phyloP scores from a whole-genome alignment of 2,329 filamentous ascomycete species.

The Lasiodiplodia gonubiensis region DNA sequence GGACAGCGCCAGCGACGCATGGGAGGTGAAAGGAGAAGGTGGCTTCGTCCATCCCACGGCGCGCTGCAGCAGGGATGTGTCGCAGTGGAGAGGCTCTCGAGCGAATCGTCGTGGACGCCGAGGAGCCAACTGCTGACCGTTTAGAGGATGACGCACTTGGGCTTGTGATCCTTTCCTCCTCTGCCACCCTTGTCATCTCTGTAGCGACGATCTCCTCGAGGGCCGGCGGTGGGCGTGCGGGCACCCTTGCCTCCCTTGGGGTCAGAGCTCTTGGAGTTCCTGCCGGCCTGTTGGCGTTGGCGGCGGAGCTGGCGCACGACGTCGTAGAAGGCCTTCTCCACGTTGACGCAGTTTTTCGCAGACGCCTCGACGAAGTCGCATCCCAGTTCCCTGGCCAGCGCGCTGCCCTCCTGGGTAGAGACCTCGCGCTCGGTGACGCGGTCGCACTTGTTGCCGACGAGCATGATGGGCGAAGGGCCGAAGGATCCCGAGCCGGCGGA shows the following conservation, averaged over 20 bases:
- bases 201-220: slow-evolving; percentile 23
- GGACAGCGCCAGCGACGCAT: slow-evolving; percentile 18
- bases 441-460: slow-evolving; percentile 98
- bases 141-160: slow-evolving; percentile 29
- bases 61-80: slow-evolving; percentile 25
- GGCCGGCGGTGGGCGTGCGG: slow-evolving; percentile 14
- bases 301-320: slow-evolving; percentile 89
- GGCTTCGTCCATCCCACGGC: slow-evolving; percentile 15
- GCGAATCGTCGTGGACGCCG: slow-evolving; percentile 13
- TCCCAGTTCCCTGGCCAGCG: slow-evolving; percentile 86
- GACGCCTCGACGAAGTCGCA: slow-evolving; percentile 98
- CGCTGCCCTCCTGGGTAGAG: slow-evolving; percentile 93
- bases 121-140: slow-evolving; percentile 14
- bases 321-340: slow-evolving; percentile 98
- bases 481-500: slow-evolving; percentile 59
- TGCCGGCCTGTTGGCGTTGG: slow-evolving; percentile 65
- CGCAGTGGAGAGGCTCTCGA: slow-evolving; percentile 18
- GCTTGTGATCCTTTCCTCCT: slow-evolving; percentile 28
- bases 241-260: slow-evolving; percentile 25
- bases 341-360: slow-evolving; percentile 97
- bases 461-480: slow-evolving; percentile 88
- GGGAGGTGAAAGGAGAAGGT: slow-evolving; percentile 13
- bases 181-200: slow-evolving; percentile 27
- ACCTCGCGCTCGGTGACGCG: slow-evolving; percentile 94
- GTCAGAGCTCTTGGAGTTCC: slow-evolving; percentile 28